These are phyloP conservation scores for Carex parvula DNA, from an alignment of 176 grass and related monocot genomes.

Conservation along the genomic window DNA sequence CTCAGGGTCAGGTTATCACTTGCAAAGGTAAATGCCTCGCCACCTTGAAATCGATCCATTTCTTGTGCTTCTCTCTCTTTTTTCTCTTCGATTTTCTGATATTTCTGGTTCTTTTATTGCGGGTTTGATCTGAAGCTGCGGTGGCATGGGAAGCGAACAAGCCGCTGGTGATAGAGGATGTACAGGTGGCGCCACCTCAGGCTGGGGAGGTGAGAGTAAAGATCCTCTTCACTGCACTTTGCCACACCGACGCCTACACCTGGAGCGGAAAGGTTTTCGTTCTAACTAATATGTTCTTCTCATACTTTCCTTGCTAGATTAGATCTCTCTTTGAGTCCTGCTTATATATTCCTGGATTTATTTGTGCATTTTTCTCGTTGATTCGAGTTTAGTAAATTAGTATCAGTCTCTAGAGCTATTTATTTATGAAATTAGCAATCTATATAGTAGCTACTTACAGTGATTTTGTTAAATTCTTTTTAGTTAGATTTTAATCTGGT, in stretches of 20 bases:
- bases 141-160: constrained; percentile 88
- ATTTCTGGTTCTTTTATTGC: background rate
- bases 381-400: background rate
- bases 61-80: background rate
- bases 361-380: background rate
- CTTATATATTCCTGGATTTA: background rate
- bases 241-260: constrained; percentile 97
- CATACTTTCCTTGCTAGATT: background rate
- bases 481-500: background rate
- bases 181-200: constrained; percentile 97
- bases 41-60: background rate
- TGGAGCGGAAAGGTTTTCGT: constrained; percentile 93
- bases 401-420: background rate
- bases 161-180: constrained; percentile 85
- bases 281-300: background rate
- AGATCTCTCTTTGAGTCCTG: background rate
- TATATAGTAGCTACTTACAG: background rate
- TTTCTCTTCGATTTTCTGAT: background rate
- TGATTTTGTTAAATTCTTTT: background rate
- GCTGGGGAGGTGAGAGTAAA: constrained; percentile 90
- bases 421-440: background rate
- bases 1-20: constrained; percentile 88
- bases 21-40: constrained; percentile 61
- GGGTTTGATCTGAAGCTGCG: constrained; percentile 50
- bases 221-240: constrained; percentile 85